Evolutionary conservation across 768 basidiomycete genomes (phyloP), one percentile per base, ranked within the genome.

Genomic region (Hypsizygus marmoreus): DNA sequence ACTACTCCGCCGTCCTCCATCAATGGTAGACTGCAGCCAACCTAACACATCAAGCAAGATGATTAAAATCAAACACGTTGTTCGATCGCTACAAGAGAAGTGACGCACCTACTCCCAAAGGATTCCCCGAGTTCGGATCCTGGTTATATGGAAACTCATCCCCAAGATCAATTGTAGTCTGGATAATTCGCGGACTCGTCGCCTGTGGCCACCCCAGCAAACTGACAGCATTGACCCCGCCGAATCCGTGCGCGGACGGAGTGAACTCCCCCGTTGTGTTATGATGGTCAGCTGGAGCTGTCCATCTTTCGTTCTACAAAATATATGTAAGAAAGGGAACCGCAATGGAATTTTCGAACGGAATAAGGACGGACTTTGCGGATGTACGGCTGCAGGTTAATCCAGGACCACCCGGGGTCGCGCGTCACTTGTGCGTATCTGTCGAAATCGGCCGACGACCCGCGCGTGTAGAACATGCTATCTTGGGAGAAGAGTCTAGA

Each of bases 391-490:
- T 51, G 43, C 7, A 62, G 25, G 1, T 19, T 34, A 22, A 60
- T 44, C 63, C 63, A 64, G 14, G 59, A 58, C 64, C 64, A 66
- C 5, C 64, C 63, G 8, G 33, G 17, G 45, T 66, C 64, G 3
- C 53, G 54, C 4, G 57, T 57, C 28, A 61, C 24, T n/a, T 19
- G 20, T 4, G 64, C 63, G 17, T 48, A 62, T 7, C 59, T 46
- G 41, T 66, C 52, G 14, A 40, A 66, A 32, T 66, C 64, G 6
- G 61, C 60, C 12, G 45, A 40, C 5, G 56, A 52, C 9, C 64
- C 64, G 12, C 62, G 54, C 7, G 56, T 57, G 17, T 48, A 53
- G 1, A 29, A 38, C 56, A 56, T 53, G 26, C 17, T 49, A 30
- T 59, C 58, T 59, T n/a, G n/a, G n/a, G 14, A 31, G 14, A 16